Percentiles rank a stretch among this genome's conserved stretches.
phyloP scores from a whole-genome alignment of 2,329 filamentous ascomycete species.

The Emmonsiellopsis sp. region DNA sequence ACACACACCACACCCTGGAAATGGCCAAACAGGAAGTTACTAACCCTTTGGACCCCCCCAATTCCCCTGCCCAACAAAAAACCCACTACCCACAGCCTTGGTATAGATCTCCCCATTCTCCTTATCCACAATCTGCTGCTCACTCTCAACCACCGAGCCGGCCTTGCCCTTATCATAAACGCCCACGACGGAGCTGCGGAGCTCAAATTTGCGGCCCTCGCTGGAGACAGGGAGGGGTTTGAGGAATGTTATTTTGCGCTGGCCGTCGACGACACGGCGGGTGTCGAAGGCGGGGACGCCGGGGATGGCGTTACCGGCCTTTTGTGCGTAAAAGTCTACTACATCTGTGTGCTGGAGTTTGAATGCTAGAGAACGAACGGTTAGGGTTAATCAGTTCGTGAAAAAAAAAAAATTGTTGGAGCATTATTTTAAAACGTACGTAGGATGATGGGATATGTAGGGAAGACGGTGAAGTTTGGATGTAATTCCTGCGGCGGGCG shows the following conservation, averaged over 20 bases:
- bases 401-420: not conserved
- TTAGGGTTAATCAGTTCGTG: not conserved
- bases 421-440: slow-evolving; percentile 39
- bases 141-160: slow-evolving; percentile 70
- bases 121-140: slow-evolving; percentile 66
- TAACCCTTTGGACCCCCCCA: slow-evolving; percentile 86
- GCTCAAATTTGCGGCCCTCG: slow-evolving; percentile 63
- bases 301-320: slow-evolving; percentile 58
- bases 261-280: slow-evolving; percentile 68
- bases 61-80: slow-evolving; percentile 69
- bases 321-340: slow-evolving; percentile 71
- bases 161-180: slow-evolving; percentile 86
- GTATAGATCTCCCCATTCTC: slow-evolving; percentile 60
- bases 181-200: slow-evolving; percentile 67
- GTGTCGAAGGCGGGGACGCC: slow-evolving; percentile 68
- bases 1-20: not conserved
- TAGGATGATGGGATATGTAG: slow-evolving; percentile 76
- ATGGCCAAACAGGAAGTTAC: slow-evolving; percentile 5
- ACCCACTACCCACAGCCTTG: slow-evolving; percentile 59
- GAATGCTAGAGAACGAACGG: slow-evolving; percentile 46
- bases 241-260: slow-evolving; percentile 68
- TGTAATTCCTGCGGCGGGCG: slow-evolving; percentile 60
- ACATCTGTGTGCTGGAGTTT: slow-evolving; percentile 68
- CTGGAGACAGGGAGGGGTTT: slow-evolving; percentile 66
- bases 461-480: slow-evolving; percentile 77